Evolutionary conservation across 148 eudicot species (phyloP), one percentile per base, ranked within the genome.

Genomic region (Limonium bicolor): DNA sequence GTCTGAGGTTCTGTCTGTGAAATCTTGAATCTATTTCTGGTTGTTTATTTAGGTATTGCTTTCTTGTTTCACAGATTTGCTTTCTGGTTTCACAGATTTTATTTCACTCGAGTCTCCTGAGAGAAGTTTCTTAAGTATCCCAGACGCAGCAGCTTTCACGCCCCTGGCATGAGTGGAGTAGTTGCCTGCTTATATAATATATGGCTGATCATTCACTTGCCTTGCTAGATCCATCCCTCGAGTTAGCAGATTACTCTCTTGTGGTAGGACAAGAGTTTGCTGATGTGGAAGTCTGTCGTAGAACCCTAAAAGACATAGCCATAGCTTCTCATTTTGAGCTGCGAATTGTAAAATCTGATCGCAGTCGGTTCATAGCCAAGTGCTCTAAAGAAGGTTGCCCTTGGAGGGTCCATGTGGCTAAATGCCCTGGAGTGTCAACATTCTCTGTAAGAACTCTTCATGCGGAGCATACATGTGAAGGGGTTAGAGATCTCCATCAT

Each of bases 371-470:
- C 64, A 90, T 85, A 56, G 99, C 99, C 17, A 84, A 76, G 49
- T 90, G 99, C 49, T 80, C 99, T 4, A 85, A 66, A 62, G 87
- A 84, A 39, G 94, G 94, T 23, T 90, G 99, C 45, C 94, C 95
- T 1, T 90, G 99, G 99, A 93, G 99, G 41, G 75, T 90, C 31
- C 99, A 90, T 55, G 88, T 76, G 24, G 95, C 99, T 26, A 90
- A 85, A 66, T 67, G 77, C 58, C 66, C 87, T 0, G 80, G 82
- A 28, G 88, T 79, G 35, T 68, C 88, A 9, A 90, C 95, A 14
- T 90, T 90, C 58, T 61, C 95, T 0, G 50, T 90, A 41, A 73
- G 99, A 44, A 90, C 99, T 7, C 76, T 90, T 27, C 77, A 78
- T 11, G 65, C 76, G 2, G 95, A 72, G 63, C 99, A 90, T 62